Conservation (phyloP, 2,329 filamentous ascomycete genomes). For the Talaromyces amestolkiae region DNA sequence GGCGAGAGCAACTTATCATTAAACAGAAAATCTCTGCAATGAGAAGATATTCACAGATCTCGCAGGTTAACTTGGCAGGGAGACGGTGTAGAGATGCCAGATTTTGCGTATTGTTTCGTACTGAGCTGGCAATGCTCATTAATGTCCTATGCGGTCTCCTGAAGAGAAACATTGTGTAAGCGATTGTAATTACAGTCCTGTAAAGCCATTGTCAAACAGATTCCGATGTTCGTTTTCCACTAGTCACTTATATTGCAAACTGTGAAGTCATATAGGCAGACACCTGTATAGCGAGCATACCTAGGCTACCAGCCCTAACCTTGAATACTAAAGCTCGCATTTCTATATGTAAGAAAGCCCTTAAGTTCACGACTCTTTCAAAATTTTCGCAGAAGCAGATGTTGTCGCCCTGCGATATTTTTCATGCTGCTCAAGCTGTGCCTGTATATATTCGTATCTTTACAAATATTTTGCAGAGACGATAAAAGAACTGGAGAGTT, state of each 20-base stretch:
- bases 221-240: too few species aligned
- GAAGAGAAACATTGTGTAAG: background rate
- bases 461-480: too few species aligned
- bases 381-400: background rate
- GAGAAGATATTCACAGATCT: constrained; percentile 6
- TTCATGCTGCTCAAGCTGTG: background rate
- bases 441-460: too few species aligned
- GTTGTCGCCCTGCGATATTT: background rate
- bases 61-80: constrained; percentile 9
- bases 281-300: background rate
- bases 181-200: background rate
- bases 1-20: constrained; percentile 9
- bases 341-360: background rate
- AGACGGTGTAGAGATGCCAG: constrained; percentile 9
- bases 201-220: too few species aligned
- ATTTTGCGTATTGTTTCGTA: background rate
- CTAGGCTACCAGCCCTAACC: background rate
- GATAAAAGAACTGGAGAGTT: too few species aligned
- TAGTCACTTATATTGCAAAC: background rate
- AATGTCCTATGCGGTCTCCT: background rate
- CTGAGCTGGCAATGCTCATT: constrained; percentile 9
- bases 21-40: constrained; percentile 11
- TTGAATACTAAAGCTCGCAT: background rate
- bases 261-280: background rate
- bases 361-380: background rate